These are phyloP conservation scores for Penicillium silybi DNA, from an alignment of 495 filamentous ascomycete species.

Conservation along the genomic window DNA sequence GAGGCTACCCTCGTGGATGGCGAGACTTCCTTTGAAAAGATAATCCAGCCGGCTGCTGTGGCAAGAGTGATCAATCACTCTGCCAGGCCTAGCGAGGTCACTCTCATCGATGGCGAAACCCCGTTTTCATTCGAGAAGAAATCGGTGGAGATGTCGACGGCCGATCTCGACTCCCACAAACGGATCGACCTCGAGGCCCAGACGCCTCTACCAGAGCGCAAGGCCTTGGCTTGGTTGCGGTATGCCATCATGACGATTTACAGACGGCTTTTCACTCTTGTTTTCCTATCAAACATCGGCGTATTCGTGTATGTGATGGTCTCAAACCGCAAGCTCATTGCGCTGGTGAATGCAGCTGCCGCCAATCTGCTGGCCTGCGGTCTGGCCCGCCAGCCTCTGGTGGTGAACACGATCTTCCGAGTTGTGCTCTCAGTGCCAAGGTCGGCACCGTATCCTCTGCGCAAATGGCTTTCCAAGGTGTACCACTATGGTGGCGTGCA, in stretches of 20 bases:
- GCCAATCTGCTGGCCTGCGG: slow-evolving; percentile 52
- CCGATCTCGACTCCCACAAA: neutral
- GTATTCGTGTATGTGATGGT: slow-evolving; percentile 43
- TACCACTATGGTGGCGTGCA: slow-evolving; percentile 79
- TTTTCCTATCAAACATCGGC: slow-evolving; percentile 50
- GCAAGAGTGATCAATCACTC: slow-evolving; percentile 10
- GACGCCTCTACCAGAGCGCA: slow-evolving; percentile 24
- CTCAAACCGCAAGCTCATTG: slow-evolving; percentile 31
- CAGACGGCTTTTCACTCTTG: slow-evolving; percentile 50
- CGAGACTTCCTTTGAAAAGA: neutral
- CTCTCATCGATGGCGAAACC: slow-evolving; percentile 19
- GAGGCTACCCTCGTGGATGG: neutral
- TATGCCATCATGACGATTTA: slow-evolving; percentile 44
- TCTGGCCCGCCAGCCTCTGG: slow-evolving; percentile 68
- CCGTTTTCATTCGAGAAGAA: slow-evolving; percentile 12
- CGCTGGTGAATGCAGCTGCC: slow-evolving; percentile 47
- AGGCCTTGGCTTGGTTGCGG: slow-evolving; percentile 26
- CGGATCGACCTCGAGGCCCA: slow-evolving; percentile 40
- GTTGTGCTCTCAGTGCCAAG: slow-evolving; percentile 56
- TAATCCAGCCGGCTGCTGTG: neutral
- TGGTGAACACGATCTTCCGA: slow-evolving; percentile 68
- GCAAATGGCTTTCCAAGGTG: slow-evolving; percentile 64
- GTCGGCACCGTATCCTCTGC: slow-evolving; percentile 58
- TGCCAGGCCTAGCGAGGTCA: slow-evolving; percentile 16
- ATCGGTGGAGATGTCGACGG: slow-evolving; percentile 25